A percentile compares a stretch with the other conserved stretches of the same genome.
Conservation (phyloP, 805 yeast genomes). For the Spathaspora boniae region DNA sequence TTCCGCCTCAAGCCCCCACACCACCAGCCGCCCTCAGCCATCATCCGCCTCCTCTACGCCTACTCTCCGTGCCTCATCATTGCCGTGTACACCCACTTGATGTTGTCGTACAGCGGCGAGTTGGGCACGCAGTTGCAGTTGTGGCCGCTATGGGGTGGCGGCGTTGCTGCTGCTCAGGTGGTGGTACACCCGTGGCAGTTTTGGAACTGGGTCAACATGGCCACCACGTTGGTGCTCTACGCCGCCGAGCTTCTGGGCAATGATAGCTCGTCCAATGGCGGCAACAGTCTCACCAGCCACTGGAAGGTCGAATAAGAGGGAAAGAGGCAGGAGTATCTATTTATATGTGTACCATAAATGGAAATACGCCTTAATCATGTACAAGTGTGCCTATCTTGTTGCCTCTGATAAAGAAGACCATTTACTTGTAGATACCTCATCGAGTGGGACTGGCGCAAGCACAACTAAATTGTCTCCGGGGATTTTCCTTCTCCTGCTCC, state of each 20-base stretch:
- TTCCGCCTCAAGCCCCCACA: constrained; percentile 14
- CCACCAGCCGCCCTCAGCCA: constrained; percentile 18
- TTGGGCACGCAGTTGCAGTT: constrained; percentile 58
- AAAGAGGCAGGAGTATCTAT: no score
- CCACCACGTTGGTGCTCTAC: constrained; percentile 74
- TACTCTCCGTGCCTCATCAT: constrained; percentile 92
- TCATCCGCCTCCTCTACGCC: constrained; percentile 60
- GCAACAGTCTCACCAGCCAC: constrained; percentile 39
- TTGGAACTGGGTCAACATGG: constrained; percentile 96
- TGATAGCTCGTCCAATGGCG: constrained; percentile 23
- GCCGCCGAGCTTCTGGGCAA: constrained; percentile 65
- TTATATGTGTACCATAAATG: no score
- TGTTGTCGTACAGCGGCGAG: constrained; percentile 83
- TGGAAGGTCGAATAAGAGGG: constrained; percentile 41
- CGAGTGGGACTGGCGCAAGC: no score
- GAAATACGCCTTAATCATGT: no score
- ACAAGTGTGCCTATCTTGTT: no score
- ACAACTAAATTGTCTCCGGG: no score
- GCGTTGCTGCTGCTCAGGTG: constrained; percentile 15
- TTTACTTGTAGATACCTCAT: no score
- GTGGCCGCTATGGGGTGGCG: constrained; percentile 58
- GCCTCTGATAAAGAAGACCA: no score
- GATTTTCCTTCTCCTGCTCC: no score
- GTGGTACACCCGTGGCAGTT: constrained; percentile 80
- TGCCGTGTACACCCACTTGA: constrained; percentile 91